Base-by-base conservation (phyloP, 2,329 filamentous ascomycete species). In the Diaporthe citrichinensis region DNA sequence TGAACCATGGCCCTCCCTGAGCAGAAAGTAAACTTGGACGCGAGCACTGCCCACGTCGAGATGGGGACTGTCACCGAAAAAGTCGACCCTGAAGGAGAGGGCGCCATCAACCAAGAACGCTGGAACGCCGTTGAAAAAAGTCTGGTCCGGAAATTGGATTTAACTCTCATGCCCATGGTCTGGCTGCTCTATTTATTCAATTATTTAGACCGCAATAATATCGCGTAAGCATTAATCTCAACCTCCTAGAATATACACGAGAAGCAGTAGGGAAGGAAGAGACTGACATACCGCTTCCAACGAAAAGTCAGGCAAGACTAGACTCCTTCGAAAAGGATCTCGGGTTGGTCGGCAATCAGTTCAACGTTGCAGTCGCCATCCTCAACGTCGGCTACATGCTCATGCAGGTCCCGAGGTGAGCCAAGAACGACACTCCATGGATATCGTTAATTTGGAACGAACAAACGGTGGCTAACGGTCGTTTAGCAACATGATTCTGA, bases 401-500 rank as follows among this genome's bases (percentile, higher is more conserved):
- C 0, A 86, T 86, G 80, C 85, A 87, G 75, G 78, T 89, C 2
- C 87, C 87, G 0, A 65, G 61, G 61, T 65, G 1, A 65, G 36
- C 20, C 25, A 4, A 8, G 10, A 25, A 17, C n/a, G 8, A 44
- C 77, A 77, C 77, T 51, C n/a, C n/a, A n/a, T n/a, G n/a, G n/a
- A 78, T 77, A 28, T 74, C 78, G 4, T 78, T 78, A 46, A 77
- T 78, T 55, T 55, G 65, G 39, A 76, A 75, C 4, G n/a, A n/a
- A 41, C 7, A 41, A 74, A 74, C 2, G 74, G 73, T 3, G 78
- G 76, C 46, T 80, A 78, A 78, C 79, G 78, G 53, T 74, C 74
- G 20, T 78, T 78, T 14, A 86, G 84, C 1, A 88, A 88, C 76
- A 82, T 88, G 75, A 81, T 88, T 51, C 80, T 88, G 58, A 86